These are phyloP conservation scores for Leishmania turanica DNA, from an alignment of 208 protist species.

Conservation along the genomic window DNA sequence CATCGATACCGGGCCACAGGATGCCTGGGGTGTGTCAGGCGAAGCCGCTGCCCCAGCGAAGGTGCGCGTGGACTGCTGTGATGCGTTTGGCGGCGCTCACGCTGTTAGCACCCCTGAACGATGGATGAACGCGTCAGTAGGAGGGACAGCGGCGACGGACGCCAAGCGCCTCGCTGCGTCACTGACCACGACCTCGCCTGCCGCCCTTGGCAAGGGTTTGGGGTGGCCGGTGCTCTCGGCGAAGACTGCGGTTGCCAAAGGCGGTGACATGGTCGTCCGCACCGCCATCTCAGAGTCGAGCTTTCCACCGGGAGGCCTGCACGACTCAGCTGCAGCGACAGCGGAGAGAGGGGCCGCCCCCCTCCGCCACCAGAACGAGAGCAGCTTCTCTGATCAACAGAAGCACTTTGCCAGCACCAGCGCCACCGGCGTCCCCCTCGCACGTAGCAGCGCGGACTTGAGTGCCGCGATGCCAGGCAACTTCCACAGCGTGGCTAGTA, in stretches of 20 bases:
- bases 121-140: neutral
- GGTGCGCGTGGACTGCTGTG: conserved; percentile 16
- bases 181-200: neutral
- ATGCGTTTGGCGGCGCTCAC: neutral
- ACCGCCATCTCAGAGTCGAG: neutral
- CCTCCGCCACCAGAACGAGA: neutral
- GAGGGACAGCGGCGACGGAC: neutral
- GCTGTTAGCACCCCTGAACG: neutral
- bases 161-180: neutral
- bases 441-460: neutral
- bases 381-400: neutral
- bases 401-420: neutral
- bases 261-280: neutral
- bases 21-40: neutral
- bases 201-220: neutral
- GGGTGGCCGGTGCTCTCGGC: neutral
- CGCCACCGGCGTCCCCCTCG: neutral
- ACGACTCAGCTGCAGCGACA: neutral
- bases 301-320: neutral
- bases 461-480: neutral
- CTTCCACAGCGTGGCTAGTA: neutral
- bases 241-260: neutral
- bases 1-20: neutral
- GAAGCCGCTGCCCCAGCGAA: neutral
- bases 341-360: neutral